Evolutionary conservation across 2,329 filamentous ascomycete genomes (phyloP).

Genomic region (Teratosphaeria destructans): DNA sequence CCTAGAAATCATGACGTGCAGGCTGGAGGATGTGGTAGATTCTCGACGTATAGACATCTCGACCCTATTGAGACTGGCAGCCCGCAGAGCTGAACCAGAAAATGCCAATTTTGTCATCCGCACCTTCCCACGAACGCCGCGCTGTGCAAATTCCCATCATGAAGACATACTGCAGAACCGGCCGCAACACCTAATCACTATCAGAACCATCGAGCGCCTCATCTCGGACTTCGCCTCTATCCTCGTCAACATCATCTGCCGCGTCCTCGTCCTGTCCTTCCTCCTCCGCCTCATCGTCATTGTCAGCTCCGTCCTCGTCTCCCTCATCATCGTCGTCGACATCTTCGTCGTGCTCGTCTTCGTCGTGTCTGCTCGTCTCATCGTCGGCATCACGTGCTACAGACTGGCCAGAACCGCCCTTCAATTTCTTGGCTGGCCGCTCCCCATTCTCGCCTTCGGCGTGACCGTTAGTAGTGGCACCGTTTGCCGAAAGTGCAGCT

Average conservation of each 20-base stretch:
- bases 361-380: conserved; percentile 16
- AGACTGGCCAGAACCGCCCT: conserved; percentile 30
- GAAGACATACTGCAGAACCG: not conserved
- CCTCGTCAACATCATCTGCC: conserved; percentile 16
- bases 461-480: conserved; percentile 12
- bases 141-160: not conserved
- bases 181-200: conserved; percentile 16
- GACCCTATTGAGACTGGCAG: too few relatives aligned
- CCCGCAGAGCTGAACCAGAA: too few relatives aligned
- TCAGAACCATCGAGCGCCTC: conserved; percentile 26
- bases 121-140: not conserved
- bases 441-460: conserved; percentile 31
- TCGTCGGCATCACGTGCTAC: conserved; percentile 35
- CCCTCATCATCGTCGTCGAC: conserved; percentile 45
- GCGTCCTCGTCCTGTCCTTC: conserved; percentile 45
- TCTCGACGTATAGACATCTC: too few relatives aligned
- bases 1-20: too few relatives aligned
- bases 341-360: conserved; percentile 41
- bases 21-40: too few relatives aligned
- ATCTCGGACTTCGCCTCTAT: conserved; percentile 41
- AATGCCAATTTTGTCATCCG: not conserved
- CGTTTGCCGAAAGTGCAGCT: conserved; percentile 13
- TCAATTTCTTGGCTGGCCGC: conserved; percentile 42
- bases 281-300: conserved; percentile 33
- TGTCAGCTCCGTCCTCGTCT: conserved; percentile 30